Evolutionary conservation across 495 filamentous ascomycete genomes (phyloP), one percentile per base, ranked within the genome.

Genomic region (Penicillium crystallinum): DNA sequence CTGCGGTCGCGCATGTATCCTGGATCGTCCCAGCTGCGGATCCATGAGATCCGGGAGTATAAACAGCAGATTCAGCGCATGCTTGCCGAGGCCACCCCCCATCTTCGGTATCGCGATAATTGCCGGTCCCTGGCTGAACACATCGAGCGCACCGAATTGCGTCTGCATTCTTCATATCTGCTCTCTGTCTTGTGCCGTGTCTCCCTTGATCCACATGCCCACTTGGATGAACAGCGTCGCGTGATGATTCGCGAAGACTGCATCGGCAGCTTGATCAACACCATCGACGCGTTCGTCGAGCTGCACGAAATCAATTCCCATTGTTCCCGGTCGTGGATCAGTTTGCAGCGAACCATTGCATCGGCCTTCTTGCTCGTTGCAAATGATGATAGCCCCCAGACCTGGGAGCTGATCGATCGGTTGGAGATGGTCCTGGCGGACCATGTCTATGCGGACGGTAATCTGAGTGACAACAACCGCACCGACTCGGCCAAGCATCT

Each of bases 91-190:
- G 70, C 77, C 9, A 71, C 75, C 6, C 75, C 77, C 10, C 75
- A 83, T 54, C 63, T 84, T 46, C 77, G 75, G 46, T 70, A 76
- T 34, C 70, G 67, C 1, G 61, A 77, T 2, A 55, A 66, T 29
- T 83, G 81, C 54, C 62, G 41, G n/a, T 67, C 75, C 0, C 58
- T 75, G 11, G 72, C 69, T 7, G 70, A 83, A 19, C 76, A 80
- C 37, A 71, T 83, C 10, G 77, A 84, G 60, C 70, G 80, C 53
- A 80, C 75, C 46, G 76, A 76, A 22, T 54, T 83, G 43, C 77
- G 77, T 47, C 66, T 84, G 18, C 81, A 84, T 54, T 73, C 74
- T 2, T 81, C 78, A 1, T 84, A 83, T 61, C 75, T 80, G 43
- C 72, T 75, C 25, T 83, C 81, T 6, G 75, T 82, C 33, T 63